phyloP scores from a whole-genome alignment of 2,329 filamentous ascomycete species.

The Botrytis deweyae region DNA sequence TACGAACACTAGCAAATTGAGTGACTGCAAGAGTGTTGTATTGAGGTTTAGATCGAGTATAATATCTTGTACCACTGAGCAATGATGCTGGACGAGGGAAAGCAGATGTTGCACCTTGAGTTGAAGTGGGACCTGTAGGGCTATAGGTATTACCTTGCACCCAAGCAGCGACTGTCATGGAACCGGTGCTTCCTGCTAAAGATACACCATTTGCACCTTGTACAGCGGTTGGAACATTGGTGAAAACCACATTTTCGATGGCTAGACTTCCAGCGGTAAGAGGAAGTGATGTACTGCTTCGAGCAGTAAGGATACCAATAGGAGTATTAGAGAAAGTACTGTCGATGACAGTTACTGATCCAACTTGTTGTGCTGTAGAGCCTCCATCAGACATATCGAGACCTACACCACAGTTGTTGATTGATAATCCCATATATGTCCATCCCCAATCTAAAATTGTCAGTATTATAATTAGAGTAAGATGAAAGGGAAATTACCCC shows the following conservation, averaged over 20 bases:
- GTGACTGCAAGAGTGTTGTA: slow-evolving; percentile 45
- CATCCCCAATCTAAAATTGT: slow-evolving; percentile 52
- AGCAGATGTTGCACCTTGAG: slow-evolving; percentile 45
- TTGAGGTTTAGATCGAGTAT: slow-evolving; percentile 54
- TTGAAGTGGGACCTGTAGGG: slow-evolving; percentile 44
- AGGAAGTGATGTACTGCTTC: slow-evolving; percentile 50
- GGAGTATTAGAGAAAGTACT: slow-evolving; percentile 50
- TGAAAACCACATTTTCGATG: slow-evolving; percentile 84
- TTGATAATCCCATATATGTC: slow-evolving; percentile 51
- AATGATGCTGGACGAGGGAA: slow-evolving; percentile 47
- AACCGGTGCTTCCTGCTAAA: slow-evolving; percentile 64
- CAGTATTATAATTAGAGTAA: background rate
- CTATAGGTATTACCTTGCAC: slow-evolving; percentile 75
- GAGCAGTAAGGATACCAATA: slow-evolving; percentile 51
- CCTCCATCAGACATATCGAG: slow-evolving; percentile 51
- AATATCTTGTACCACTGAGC: slow-evolving; percentile 48
- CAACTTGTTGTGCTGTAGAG: slow-evolving; percentile 47
- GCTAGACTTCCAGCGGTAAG: slow-evolving; percentile 75
- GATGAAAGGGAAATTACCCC: slow-evolving; percentile 38
- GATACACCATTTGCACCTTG: slow-evolving; percentile 53
- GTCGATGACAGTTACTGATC: slow-evolving; percentile 58
- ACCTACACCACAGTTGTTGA: slow-evolving; percentile 54
- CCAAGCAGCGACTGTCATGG: slow-evolving; percentile 67
- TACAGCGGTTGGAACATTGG: slow-evolving; percentile 63
- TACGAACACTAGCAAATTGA: slow-evolving; percentile 47